These are phyloP conservation scores for Inonotus obliquus DNA, from an alignment of 1,284 basidiomycete species.

Conservation along the genomic window DNA sequence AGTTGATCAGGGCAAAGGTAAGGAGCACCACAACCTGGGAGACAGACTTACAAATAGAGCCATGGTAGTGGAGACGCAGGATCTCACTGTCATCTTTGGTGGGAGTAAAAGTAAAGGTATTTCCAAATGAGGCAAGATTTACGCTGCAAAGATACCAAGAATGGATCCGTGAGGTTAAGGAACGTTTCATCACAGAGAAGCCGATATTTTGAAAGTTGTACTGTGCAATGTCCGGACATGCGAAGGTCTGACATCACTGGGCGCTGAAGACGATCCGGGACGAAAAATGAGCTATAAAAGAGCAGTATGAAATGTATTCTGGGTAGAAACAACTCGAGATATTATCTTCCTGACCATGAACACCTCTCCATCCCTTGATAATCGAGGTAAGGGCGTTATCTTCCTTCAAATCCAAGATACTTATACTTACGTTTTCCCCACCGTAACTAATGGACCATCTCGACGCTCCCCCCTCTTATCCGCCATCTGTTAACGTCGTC, in stretches of 20 bases:
- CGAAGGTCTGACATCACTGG: not conserved
- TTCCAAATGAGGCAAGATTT: not conserved
- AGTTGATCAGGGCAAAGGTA: not conserved
- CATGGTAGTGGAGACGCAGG: not conserved
- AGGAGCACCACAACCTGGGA: not conserved
- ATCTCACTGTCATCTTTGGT: not conserved
- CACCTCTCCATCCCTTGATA: not conserved
- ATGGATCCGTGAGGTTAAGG: not conserved
- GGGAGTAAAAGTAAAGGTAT: not conserved
- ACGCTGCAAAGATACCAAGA: not conserved
- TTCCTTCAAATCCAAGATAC: not conserved
- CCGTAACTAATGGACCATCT: not conserved
- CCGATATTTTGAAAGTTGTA: not conserved
- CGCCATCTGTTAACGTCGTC: not conserved
- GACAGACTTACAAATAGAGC: not conserved
- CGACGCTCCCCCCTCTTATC: not conserved
- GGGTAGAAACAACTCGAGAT: not conserved
- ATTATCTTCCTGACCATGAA: not conserved
- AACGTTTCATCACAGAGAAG: not conserved
- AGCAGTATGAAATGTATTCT: not conserved
- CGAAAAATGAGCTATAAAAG: not conserved
- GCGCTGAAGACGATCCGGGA: not conserved
- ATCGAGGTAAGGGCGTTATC: not conserved
- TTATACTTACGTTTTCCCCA: not conserved
- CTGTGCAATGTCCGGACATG: not conserved